Evolutionary conservation across 805 yeast genomes (phyloP).

Genomic region (Sugiyamaella marilandica): DNA sequence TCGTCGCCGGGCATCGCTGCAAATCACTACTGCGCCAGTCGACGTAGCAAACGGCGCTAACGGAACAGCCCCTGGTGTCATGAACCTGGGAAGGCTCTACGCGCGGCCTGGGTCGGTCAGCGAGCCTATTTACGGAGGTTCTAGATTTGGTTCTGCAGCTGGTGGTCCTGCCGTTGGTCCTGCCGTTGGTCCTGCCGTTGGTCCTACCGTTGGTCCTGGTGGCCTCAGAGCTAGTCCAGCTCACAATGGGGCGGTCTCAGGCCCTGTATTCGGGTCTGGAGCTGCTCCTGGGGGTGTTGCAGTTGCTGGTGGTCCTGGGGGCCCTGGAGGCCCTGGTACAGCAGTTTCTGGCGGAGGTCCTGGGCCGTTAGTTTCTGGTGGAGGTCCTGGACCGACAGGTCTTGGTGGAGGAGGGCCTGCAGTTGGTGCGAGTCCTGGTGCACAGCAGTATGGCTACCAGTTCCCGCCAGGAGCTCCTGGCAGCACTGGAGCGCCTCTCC

Average conservation of each 20-base stretch:
- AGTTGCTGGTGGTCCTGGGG: background rate
- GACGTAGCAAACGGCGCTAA: background rate
- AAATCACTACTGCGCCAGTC: slow-evolving; percentile 6
- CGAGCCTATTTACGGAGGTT: background rate
- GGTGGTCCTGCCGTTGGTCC: background rate
- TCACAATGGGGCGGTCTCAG: background rate
- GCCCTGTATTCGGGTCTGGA: too few relatives aligned
- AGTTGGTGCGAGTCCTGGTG: background rate
- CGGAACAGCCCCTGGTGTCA: slow-evolving; percentile 4
- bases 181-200: background rate
- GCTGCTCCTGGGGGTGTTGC: too few relatives aligned
- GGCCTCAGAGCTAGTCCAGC: too few relatives aligned
- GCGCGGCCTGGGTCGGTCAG: background rate
- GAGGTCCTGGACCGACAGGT: slow-evolving; percentile 1
- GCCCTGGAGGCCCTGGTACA: slow-evolving; percentile 3
- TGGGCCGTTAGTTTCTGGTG: background rate
- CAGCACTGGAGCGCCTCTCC: slow-evolving; percentile 5
- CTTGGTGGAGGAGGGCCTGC: background rate
- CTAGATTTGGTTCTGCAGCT: too few relatives aligned
- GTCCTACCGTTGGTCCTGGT: background rate
- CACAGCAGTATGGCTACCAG: background rate
- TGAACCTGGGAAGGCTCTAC: background rate
- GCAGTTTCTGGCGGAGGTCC: background rate
- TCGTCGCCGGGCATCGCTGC: slow-evolving; percentile 43
- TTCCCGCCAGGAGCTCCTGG: too few relatives aligned